Conservation (phyloP, 2,329 filamentous ascomycete genomes). For the Cladosporium cucumerinum region DNA sequence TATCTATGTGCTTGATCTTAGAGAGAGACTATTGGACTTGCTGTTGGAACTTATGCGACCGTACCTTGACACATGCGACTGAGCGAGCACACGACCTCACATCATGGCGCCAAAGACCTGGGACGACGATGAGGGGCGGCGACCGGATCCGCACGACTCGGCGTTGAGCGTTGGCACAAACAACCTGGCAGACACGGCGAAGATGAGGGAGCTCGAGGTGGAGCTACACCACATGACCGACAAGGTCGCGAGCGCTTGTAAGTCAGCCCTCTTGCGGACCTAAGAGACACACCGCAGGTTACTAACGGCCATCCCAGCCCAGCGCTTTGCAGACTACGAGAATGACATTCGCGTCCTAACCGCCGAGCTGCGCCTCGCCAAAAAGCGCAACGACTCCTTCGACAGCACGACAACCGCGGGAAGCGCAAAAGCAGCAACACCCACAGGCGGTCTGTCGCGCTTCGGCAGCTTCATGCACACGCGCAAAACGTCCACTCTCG, state of each 20-base stretch:
- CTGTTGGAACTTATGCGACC: conserved; percentile 3
- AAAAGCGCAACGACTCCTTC: conserved; percentile 16
- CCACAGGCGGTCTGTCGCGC: conserved; percentile 26
- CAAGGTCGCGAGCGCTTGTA: conserved; percentile 63
- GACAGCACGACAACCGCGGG: conserved; percentile 17
- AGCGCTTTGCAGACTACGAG: conserved; percentile 70
- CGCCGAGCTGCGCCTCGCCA: conserved; percentile 34
- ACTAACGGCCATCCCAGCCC: conserved; percentile 22
- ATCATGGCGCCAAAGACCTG: conserved; percentile 11
- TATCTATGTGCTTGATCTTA: neutral
- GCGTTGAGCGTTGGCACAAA: conserved; percentile 48
- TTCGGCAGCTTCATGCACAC: conserved; percentile 44
- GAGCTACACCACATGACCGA: conserved; percentile 68
- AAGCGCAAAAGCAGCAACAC: conserved; percentile 25
- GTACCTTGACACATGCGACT: neutral
- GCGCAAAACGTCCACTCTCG: conserved; percentile 31
- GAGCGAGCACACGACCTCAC: neutral
- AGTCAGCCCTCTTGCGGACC: conserved; percentile 24
- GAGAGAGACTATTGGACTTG: neutral
- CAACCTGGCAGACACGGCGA: conserved; percentile 9
- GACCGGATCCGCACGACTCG: conserved; percentile 41
- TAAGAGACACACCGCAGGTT: neutral
- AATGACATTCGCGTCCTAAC: conserved; percentile 67
- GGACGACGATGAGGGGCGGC: conserved; percentile 16
- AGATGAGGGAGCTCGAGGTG: conserved; percentile 62